These are phyloP conservation scores for Crucibulum laeve DNA, from an alignment of 768 basidiomycete species.

Conservation along the genomic window DNA sequence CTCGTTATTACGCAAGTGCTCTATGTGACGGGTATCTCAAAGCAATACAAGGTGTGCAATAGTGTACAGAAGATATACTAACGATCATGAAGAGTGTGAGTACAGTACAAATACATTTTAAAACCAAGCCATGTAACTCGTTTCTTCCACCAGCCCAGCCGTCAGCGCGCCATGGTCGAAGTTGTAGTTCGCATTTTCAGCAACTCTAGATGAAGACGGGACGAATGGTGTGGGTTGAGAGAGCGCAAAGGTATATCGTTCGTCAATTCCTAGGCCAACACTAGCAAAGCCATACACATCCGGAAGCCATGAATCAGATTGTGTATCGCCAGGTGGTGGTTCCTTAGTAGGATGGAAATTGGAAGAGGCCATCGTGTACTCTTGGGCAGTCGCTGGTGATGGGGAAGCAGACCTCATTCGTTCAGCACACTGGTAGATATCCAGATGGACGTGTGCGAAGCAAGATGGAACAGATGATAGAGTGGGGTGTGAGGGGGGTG, in stretches of 20 bases:
- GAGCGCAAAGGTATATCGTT: constrained; percentile 30
- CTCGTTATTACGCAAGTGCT: too few relatives aligned
- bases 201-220: constrained; percentile 44
- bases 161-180: constrained; percentile 60
- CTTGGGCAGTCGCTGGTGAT: constrained; percentile 1
- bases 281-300: constrained; percentile 43
- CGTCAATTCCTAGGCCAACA: constrained; percentile 36
- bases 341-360: background rate
- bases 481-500: constrained; percentile 18
- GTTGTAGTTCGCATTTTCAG: constrained; percentile 51
- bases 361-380: background rate
- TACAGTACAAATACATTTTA: too few relatives aligned
- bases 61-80: too few relatives aligned
- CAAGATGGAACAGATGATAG: constrained; percentile 30
- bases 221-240: constrained; percentile 39
- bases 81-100: too few relatives aligned
- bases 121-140: constrained; percentile 71
- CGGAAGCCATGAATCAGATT: constrained; percentile 32
- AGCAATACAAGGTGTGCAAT: too few relatives aligned
- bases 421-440: too few relatives aligned
- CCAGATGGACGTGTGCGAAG: constrained; percentile 26
- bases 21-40: too few relatives aligned
- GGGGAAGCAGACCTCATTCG: constrained; percentile 16
- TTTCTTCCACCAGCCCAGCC: constrained; percentile 51
- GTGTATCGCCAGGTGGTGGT: background rate